phyloP scores from a whole-genome alignment of 139 green algal species.

The Auxenochlorella pyrenoidosa region DNA sequence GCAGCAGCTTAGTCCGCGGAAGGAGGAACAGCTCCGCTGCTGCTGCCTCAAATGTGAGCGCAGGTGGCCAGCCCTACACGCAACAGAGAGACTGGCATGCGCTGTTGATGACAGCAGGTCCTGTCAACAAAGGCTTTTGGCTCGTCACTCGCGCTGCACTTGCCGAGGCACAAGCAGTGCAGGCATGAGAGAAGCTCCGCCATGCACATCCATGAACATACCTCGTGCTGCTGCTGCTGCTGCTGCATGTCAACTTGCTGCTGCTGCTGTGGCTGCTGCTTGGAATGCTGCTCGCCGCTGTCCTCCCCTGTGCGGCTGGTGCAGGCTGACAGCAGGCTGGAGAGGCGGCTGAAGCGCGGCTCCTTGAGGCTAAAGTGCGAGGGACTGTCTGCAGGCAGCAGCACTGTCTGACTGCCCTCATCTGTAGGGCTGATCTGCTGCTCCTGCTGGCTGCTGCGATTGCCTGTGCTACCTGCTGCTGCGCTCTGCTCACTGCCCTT shows the following conservation, averaged over 20 bases:
- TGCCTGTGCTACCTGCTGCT: no score
- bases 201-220: not conserved
- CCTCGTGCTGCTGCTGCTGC: not conserved
- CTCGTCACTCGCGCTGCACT: not conserved
- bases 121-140: no score
- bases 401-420: slow-evolving; percentile 9
- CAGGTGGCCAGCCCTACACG: not conserved
- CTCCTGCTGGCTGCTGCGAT: not conserved
- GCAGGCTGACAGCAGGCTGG: not conserved
- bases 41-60: slow-evolving; percentile 9
- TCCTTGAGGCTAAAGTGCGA: not conserved
- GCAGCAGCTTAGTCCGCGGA: slow-evolving; percentile 22
- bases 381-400: not conserved
- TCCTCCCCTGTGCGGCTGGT: not conserved
- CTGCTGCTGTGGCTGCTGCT: not conserved
- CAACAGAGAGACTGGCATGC: not conserved
- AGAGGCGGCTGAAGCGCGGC: slow-evolving; percentile 1
- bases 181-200: not conserved
- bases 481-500: no score
- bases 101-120: no score
- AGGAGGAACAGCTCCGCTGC: slow-evolving; percentile 24
- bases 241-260: not conserved
- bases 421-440: not conserved
- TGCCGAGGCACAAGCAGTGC: not conserved
- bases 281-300: not conserved